A percentile compares a stretch with the other conserved stretches of the same genome.
Evolutionary conservation across 2,329 filamentous ascomycete species (phyloP).

Genomic region (Cladosporium sp.): DNA sequence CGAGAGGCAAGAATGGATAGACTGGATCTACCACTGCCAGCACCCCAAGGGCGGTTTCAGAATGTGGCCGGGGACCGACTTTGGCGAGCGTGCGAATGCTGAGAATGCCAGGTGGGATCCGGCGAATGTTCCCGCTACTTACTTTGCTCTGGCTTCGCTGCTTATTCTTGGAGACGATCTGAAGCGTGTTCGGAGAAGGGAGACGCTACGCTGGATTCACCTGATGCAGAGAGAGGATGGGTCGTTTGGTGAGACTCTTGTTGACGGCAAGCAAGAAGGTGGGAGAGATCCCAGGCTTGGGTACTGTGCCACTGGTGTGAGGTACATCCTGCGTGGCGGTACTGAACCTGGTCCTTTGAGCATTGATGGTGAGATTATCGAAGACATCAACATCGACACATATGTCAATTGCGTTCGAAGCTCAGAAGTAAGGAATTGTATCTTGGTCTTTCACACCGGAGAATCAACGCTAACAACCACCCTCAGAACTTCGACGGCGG

Average conservation of each 20-base stretch:
- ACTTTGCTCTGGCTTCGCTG: slow-evolving; percentile 77
- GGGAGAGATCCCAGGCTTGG: slow-evolving; percentile 84
- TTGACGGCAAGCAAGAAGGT: slow-evolving; percentile 61
- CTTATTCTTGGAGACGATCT: slow-evolving; percentile 60
- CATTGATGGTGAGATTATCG: slow-evolving; percentile 51
- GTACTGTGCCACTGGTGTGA: slow-evolving; percentile 74
- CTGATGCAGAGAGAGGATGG: slow-evolving; percentile 77
- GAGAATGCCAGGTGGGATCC: slow-evolving; percentile 61
- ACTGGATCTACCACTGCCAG: slow-evolving; percentile 85
- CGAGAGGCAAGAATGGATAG: slow-evolving; percentile 54
- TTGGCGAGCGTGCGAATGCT: slow-evolving; percentile 45
- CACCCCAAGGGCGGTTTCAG: slow-evolving; percentile 85
- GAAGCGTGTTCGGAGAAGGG: slow-evolving; percentile 59
- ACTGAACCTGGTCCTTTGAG: slow-evolving; percentile 47
- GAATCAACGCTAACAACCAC: slow-evolving; percentile 34
- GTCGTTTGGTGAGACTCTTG: slow-evolving; percentile 82
- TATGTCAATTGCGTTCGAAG: slow-evolving; percentile 67
- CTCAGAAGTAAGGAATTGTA: slow-evolving; percentile 41
- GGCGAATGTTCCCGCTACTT: slow-evolving; percentile 83
- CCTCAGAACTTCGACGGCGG: slow-evolving; percentile 76
- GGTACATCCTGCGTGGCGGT: slow-evolving; percentile 66
- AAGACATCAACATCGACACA: slow-evolving; percentile 70
- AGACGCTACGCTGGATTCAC: slow-evolving; percentile 70
- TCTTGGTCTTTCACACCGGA: background rate
- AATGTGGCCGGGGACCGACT: slow-evolving; percentile 69